phyloP scores from a whole-genome alignment of 2,329 filamentous ascomycete species.

The Fusarium tanahbumbuense region DNA sequence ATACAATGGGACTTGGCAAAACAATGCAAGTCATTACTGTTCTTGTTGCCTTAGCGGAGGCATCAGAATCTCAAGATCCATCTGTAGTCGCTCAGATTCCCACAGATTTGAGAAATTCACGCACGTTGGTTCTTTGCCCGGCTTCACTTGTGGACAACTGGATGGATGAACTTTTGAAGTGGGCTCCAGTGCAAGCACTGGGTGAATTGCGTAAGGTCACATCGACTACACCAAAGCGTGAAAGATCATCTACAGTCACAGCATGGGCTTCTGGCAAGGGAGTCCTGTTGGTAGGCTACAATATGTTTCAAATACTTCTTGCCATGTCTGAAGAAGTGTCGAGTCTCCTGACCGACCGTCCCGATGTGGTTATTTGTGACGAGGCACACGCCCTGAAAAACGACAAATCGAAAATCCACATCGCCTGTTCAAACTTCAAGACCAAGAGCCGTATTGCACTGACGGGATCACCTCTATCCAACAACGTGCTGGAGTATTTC shows the following conservation, averaged over 20 bases:
- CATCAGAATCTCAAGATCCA: conserved; percentile 68
- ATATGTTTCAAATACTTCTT: conserved; percentile 67
- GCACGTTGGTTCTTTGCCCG: conserved; percentile 80
- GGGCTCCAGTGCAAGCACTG: conserved; percentile 69
- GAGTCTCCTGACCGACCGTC: conserved; percentile 66
- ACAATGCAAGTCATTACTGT: conserved; percentile 91
- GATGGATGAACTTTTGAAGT: conserved; percentile 78
- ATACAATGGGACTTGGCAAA: conserved; percentile 93
- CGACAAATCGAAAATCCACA: conserved; percentile 61
- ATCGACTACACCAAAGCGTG: conserved; percentile 46
- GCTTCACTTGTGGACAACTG: conserved; percentile 83
- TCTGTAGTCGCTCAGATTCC: conserved; percentile 75
- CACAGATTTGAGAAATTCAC: conserved; percentile 67
- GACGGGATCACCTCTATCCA: conserved; percentile 87
- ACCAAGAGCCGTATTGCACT: conserved; percentile 82
- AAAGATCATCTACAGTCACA: conserved; percentile 61
- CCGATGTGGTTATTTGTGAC: conserved; percentile 83
- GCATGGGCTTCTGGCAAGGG: conserved; percentile 75
- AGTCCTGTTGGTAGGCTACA: conserved; percentile 81
- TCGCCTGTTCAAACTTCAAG: conserved; percentile 67
- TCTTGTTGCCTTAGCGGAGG: conserved; percentile 78
- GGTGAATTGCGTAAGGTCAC: conserved; percentile 69
- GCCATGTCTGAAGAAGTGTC: conserved; percentile 49
- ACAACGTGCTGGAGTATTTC: conserved; percentile 86
- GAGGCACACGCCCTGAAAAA: conserved; percentile 88